Evolutionary conservation across 1,284 basidiomycete species (phyloP).

Genomic region (Rhodotorula sp.): DNA sequence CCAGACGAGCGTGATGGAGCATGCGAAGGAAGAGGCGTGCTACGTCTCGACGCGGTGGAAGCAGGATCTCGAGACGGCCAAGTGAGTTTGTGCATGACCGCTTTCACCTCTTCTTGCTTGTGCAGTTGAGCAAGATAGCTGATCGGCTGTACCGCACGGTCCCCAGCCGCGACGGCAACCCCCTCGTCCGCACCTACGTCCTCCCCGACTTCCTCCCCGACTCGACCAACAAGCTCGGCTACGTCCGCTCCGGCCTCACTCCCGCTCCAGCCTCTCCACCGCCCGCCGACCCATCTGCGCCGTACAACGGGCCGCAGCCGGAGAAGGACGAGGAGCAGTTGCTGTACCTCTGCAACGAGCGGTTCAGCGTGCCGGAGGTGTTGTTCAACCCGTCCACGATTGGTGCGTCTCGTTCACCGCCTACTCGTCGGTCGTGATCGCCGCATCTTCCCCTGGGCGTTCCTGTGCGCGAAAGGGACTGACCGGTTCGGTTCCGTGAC

Average conservation of each 20-base stretch:
- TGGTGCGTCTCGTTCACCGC: constrained; percentile 56
- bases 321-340: constrained; percentile 65
- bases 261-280: constrained; percentile 17
- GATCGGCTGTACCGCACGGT: background rate
- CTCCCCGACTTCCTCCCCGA: constrained; percentile 75
- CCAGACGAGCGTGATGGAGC: constrained; percentile 86
- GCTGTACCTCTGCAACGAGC: constrained; percentile 80
- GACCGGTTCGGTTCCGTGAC: too few relatives aligned
- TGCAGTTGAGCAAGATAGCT: background rate
- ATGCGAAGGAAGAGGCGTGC: constrained; percentile 82
- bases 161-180: constrained; percentile 52
- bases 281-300: constrained; percentile 4
- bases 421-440: too few relatives aligned
- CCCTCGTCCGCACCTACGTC: constrained; percentile 80
- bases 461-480: too few relatives aligned
- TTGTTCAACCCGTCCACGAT: constrained; percentile 85
- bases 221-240: constrained; percentile 61
- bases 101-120: too few relatives aligned
- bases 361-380: constrained; percentile 83
- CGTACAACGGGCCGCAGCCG: background rate
- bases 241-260: constrained; percentile 55
- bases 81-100: constrained; percentile 56
- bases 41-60: constrained; percentile 77
- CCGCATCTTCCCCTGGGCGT: too few relatives aligned
- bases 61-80: constrained; percentile 71